A percentile compares a stretch with the other conserved stretches of the same genome.
These are phyloP conservation scores for Gentiana straminea DNA, from an alignment of 257 asterid genomes.

Conservation along the genomic window DNA sequence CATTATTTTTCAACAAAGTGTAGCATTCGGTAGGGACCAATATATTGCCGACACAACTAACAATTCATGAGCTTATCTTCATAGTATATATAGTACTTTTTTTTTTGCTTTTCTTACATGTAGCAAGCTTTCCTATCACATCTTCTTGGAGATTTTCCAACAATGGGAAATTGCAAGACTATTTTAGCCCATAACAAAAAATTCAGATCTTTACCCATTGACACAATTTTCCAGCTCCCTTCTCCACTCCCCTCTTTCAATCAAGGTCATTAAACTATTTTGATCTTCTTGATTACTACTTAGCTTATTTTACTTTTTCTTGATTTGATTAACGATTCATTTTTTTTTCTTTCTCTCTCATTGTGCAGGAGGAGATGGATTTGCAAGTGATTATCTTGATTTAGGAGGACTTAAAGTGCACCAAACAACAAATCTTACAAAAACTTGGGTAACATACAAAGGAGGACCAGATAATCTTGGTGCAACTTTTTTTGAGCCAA, in stretches of 20 bases:
- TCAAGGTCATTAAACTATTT: constrained; percentile 22
- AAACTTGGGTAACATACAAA: constrained; percentile 30
- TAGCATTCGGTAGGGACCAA: too few relatives aligned
- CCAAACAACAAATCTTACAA: constrained; percentile 37
- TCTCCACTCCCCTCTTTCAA: constrained; percentile 59
- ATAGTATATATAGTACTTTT: too few relatives aligned
- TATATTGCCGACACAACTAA: too few relatives aligned
- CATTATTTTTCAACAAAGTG: too few relatives aligned
- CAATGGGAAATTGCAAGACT: constrained; percentile 33
- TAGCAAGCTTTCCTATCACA: neutral
- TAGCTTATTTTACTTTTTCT: neutral
- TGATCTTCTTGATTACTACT: neutral
- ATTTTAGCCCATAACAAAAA: constrained; percentile 8
- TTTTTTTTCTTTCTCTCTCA: neutral
- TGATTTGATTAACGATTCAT: neutral
- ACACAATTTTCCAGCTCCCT: constrained; percentile 55
- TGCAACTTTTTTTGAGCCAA: constrained; percentile 70
- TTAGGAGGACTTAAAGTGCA: constrained; percentile 64
- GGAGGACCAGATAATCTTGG: constrained; percentile 59
- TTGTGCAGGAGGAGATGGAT: constrained; percentile 37
- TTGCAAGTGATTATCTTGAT: constrained; percentile 54
- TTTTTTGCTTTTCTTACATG: neutral
- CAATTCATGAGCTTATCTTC: too few relatives aligned
- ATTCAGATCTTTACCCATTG: constrained; percentile 38
- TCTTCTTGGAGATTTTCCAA: constrained; percentile 7